Base-by-base conservation (phyloP, 306 rosid genomes). In the Castanopsis chinensis region DNA sequence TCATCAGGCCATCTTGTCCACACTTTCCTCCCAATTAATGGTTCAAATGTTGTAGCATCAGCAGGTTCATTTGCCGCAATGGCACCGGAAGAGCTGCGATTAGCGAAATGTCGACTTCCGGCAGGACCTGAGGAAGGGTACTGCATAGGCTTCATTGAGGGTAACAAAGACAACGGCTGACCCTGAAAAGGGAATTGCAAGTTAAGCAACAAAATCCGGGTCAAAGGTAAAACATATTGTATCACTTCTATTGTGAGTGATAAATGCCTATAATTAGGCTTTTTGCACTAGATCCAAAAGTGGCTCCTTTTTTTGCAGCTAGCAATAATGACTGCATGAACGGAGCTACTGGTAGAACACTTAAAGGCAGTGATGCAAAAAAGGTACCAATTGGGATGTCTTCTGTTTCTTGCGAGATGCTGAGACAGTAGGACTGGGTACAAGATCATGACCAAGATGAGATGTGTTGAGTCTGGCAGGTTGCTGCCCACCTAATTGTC, bases 1-100 rank as follows among this genome's bases (percentile, higher is more conserved):
- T 96, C 97, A 82, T 83, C 94, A 55, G 97, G 99, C 99, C 99
- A 96, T 73, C 97, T 88, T 45, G 96, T 93, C 97, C 96, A 89
- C 80, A 96, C 96, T 83, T 88, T 96, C 89, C 88, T 92, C 78
- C 97, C 99, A 72, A 96, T 80, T 70, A 90, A 88, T 7, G 91
- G 86, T 74, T 96, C 94, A 69, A 78, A 81, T 14, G 74, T 17
- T 67, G 85, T 79, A 53, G 86, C 87, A 32, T 87, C 97, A 61
- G 86, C 79, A 43, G 87, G 76, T 61, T 88, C 92, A 76, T 75
- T 77, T 67, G 90, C 49, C 7, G 77, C 87, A 85, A 85, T 89
- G 75, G 78, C 83, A 76, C 83, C 83, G 37, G 95, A 83, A 84
- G 90, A 74, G 76, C 86, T 87, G 85, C 90, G 91, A 85, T 72